A percentile compares a stretch with the other conserved stretches of the same genome.
Conservation (phyloP, 2,329 filamentous ascomycete genomes). For the Diaporthe batatas region DNA sequence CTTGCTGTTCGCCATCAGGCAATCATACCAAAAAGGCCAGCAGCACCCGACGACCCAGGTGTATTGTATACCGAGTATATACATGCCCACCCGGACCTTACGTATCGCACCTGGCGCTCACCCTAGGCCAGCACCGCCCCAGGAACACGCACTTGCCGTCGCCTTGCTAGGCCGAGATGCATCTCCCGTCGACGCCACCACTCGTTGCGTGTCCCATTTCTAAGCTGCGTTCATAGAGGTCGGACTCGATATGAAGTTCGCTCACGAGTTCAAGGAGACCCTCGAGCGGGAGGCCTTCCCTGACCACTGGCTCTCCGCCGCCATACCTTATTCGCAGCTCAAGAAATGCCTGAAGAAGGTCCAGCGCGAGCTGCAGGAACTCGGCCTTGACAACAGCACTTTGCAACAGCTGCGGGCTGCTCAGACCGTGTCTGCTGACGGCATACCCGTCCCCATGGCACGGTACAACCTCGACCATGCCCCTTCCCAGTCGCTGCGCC, state of each 20-base stretch:
- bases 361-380: conserved; percentile 74
- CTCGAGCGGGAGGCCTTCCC: conserved; percentile 82
- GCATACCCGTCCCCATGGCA: conserved; percentile 48
- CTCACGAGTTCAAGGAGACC: conserved; percentile 79
- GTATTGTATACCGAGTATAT: not conserved
- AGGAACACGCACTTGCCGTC: not conserved
- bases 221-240: conserved; percentile 14
- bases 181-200: conserved; percentile 30
- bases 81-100: not conserved
- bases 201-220: conserved; percentile 8
- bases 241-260: conserved; percentile 82
- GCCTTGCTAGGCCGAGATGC: conserved; percentile 29
- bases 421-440: conserved; percentile 59
- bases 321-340: conserved; percentile 85
- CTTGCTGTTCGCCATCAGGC: too few relatives aligned
- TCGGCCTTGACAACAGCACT: conserved; percentile 80
- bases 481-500: conserved; percentile 61
- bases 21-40: not conserved
- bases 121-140: not conserved
- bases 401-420: conserved; percentile 73
- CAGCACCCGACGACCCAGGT: not conserved
- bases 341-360: conserved; percentile 92
- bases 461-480: conserved; percentile 69
- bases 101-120: not conserved
- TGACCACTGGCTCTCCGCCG: conserved; percentile 76